Conservation (phyloP, 2,329 filamentous ascomycete species). For the Fusarium sarcochroum region DNA sequence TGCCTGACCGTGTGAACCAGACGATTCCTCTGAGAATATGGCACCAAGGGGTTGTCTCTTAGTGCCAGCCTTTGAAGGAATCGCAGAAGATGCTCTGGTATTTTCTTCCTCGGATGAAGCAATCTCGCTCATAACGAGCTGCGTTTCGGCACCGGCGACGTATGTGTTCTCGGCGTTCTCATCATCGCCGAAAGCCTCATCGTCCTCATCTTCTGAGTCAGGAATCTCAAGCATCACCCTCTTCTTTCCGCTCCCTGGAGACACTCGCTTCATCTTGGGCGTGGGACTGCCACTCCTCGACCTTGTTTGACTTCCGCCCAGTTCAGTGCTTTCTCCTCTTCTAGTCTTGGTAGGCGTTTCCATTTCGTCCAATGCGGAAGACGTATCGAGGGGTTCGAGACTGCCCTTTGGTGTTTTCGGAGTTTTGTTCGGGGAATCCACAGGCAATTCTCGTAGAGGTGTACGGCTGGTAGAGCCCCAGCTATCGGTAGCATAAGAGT, state of each 20-base stretch:
- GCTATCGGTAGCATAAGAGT: conserved; percentile 60
- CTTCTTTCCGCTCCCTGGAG: conserved; percentile 37
- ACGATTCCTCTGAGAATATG: conserved; percentile 33
- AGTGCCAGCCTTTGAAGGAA: background rate
- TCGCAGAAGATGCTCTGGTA: conserved; percentile 20
- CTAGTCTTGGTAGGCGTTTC: conserved; percentile 45
- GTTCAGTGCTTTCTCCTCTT: conserved; percentile 39
- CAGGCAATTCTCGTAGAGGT: conserved; percentile 34
- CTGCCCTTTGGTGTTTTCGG: conserved; percentile 22
- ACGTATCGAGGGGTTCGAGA: conserved; percentile 38
- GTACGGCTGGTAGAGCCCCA: conserved; percentile 47
- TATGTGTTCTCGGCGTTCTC: conserved; percentile 41
- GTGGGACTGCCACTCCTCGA: conserved; percentile 33
- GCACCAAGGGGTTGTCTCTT: conserved; percentile 6
- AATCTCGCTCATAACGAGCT: conserved; percentile 53
- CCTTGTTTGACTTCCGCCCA: conserved; percentile 33
- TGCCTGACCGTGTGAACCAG: conserved; percentile 18
- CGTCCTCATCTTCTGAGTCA: conserved; percentile 64
- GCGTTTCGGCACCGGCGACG: conserved; percentile 53
- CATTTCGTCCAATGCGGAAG: conserved; percentile 42
- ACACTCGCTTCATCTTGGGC: conserved; percentile 40
- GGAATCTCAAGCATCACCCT: conserved; percentile 58
- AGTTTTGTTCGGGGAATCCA: conserved; percentile 33
- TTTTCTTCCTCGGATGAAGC: conserved; percentile 47
- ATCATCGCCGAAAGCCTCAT: conserved; percentile 45